Base-by-base conservation (phyloP, 1,284 basidiomycete species). In the Mycosarcoma mackinlayi region DNA sequence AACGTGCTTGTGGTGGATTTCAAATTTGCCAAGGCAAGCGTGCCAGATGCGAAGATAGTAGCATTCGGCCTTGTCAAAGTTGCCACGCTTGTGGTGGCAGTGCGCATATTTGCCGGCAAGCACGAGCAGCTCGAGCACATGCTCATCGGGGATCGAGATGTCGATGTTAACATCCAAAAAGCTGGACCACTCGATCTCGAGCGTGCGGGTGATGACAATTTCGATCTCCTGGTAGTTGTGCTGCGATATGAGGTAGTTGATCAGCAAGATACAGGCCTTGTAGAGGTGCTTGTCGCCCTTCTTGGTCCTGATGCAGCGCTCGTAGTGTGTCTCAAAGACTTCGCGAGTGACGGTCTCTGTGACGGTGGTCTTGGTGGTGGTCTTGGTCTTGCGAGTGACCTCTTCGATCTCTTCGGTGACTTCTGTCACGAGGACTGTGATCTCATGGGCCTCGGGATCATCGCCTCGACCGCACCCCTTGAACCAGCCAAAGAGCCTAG, bases 261-360 rank as follows among this genome's bases (percentile, higher is more conserved):
- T 46, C 30, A 46, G 44, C 8, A 46, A 14, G 13, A 46, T 21
- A 13, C 44, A 46, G 3, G 44, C 44, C 44, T 46, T 46, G 31
- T 46, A 46, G 30, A 46, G 44, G 21, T 46, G 44, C 30, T 46
- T 46, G 14, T 46, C 44, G 19, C 44, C 44, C 30, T 23, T 33
- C 31, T 49, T 49, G 34, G 7, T 38, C 8, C 47, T 21, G 18
- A 30, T 18, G 27, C 47, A 49, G 24, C 47, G 47, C 47, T 49
- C 47, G 19, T 28, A 38, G 47, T 49, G 47, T n/a, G 47, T 49
- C 47, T 49, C 47, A 16, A 37, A 49, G n/a, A 49, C 47, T 9
- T 49, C 47, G 34, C 47, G 47, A 19, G 47, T 49, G 23, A 49
- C 34, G 8, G 47, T 49, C 27, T 49, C 47, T 2, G 37, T 39